Evolutionary conservation across 805 yeast genomes (phyloP), one percentile per base, ranked within the genome.

Genomic region (Brettanomyces naardenensis): DNA sequence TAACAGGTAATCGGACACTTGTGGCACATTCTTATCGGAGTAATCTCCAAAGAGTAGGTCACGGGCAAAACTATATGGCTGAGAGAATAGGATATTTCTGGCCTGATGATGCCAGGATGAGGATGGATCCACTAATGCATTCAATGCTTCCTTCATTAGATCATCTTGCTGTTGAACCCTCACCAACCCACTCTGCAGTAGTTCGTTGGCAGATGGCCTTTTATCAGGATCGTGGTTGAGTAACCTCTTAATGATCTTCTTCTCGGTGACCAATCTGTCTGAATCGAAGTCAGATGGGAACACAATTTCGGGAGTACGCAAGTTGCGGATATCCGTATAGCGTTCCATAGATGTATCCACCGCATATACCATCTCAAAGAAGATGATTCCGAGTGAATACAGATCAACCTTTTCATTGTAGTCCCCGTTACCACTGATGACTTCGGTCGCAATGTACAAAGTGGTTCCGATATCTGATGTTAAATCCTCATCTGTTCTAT

Each of bases 91-190:
- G 0, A 92, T 82, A 38, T 81, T 83, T 52, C 96, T 72, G 0
- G 92, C 95, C 56, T 88, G 95, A 45, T 79, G 85, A 46, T 89
- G 92, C 94, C 96, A 88, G 1, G 95, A 89, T 0, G 96, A 85
- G 1, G 92, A 78, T 0, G 95, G 90, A 55, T 88, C 89, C 0
- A 95, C 82, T 41, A 92, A 61, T 21, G 88, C 84, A 46, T 79
- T 77, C 45, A 92, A 65, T 0, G 95, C 96, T 51, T 88, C 95
- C 52, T 85, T 82, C 42, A 92, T 83, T 9, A 87, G 73, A 52
- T 84, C 85, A 52, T 92, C 97, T 50, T 88, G 94, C 45, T 87
- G 90, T 40, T 85, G 87, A 0, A 86, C 84, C 0, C 97, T 95
- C 18, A 92, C 63, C 56, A 80, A 64, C 0, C 96, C 96, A 38